Evolutionary conservation across 257 asterid genomes (phyloP).

Genomic region (Przewalskia tangutica): DNA sequence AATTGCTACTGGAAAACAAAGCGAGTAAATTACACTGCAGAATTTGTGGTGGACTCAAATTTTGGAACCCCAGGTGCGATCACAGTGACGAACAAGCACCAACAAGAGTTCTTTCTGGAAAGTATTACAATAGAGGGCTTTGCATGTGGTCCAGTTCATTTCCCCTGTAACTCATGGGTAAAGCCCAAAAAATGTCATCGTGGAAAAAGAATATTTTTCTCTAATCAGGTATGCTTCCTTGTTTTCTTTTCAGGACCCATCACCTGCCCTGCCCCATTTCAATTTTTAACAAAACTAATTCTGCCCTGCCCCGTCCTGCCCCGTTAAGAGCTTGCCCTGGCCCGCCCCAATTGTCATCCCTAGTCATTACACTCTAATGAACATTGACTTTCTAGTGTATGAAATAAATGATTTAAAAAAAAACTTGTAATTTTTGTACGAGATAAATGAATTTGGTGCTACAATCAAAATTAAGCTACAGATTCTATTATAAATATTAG

Average conservation of each 20-base stretch:
- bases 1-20: conserved; percentile 56
- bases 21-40: conserved; percentile 73
- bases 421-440: background rate
- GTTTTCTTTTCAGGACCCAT: no score
- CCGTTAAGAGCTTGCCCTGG: no score
- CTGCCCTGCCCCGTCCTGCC: no score
- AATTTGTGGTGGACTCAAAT: conserved; percentile 57
- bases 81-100: conserved; percentile 65
- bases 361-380: background rate
- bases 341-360: no score
- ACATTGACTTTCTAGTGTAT: background rate
- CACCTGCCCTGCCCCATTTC: no score
- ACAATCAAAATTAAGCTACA: background rate
- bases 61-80: conserved; percentile 90
- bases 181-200: conserved; percentile 67
- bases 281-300: no score
- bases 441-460: background rate
- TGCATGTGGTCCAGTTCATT: conserved; percentile 76
- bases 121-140: conserved; percentile 83
- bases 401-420: no score
- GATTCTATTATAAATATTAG: no score
- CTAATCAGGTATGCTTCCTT: conserved; percentile 54
- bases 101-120: conserved; percentile 76
- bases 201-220: conserved; percentile 67
- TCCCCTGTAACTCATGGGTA: conserved; percentile 90